Conservation (phyloP, 1,139 yeast species). For the Kazachstania sp. region DNA sequence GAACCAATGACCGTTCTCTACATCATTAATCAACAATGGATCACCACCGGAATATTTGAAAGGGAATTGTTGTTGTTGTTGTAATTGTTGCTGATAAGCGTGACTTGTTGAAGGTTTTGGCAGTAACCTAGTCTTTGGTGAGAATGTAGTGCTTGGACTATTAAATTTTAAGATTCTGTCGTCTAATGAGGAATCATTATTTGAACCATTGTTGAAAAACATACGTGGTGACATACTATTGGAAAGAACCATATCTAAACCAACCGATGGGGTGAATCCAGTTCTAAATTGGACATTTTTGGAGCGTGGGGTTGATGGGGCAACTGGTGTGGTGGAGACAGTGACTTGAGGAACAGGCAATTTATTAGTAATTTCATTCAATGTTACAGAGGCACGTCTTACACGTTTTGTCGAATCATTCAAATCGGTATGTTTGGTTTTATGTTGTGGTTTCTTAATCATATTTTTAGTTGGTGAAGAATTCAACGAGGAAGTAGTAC, state of each 20-base stretch:
- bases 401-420: too few species aligned
- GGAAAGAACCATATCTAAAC: slow-evolving; percentile 22
- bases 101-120: slow-evolving; percentile 4
- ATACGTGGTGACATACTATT: slow-evolving; percentile 14
- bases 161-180: slow-evolving; percentile 1
- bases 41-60: slow-evolving; percentile 27
- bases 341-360: slow-evolving; percentile 4
- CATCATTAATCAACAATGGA: slow-evolving; percentile 26
- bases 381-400: neutral
- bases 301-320: slow-evolving; percentile 24
- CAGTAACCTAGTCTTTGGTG: slow-evolving; percentile 2
- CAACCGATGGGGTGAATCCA: slow-evolving; percentile 28
- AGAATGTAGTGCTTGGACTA: slow-evolving; percentile 4
- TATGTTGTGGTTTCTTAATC: slow-evolving; percentile 2
- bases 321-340: slow-evolving; percentile 1
- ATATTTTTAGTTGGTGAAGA: slow-evolving; percentile 3
- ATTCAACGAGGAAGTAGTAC: slow-evolving; percentile 4
- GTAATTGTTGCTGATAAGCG: slow-evolving; percentile 1
- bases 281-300: slow-evolving; percentile 20
- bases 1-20: slow-evolving; percentile 21
- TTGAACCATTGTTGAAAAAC: slow-evolving; percentile 3
- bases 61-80: slow-evolving; percentile 17
- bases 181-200: slow-evolving; percentile 2
- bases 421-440: neutral
- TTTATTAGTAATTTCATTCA: slow-evolving; percentile 2